Conservation (phyloP, 2,329 filamentous ascomycete species). For the Alternaria hordeiaustralica region DNA sequence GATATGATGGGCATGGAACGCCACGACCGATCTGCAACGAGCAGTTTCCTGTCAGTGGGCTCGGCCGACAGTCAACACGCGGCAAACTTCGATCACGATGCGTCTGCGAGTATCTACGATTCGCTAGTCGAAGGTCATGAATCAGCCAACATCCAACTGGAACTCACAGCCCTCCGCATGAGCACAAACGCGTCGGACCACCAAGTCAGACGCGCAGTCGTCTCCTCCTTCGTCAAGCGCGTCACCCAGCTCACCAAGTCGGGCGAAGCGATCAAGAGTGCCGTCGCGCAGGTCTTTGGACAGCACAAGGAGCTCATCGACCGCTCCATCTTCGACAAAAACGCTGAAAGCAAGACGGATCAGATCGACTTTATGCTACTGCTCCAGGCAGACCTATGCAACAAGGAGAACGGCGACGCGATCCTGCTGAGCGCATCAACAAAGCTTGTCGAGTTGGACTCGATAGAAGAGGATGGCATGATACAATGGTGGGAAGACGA, state of each 20-base stretch:
- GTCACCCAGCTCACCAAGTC: slow-evolving; percentile 72
- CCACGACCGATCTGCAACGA: slow-evolving; percentile 65
- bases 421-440: slow-evolving; percentile 81
- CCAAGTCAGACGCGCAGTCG: slow-evolving; percentile 85
- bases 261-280: slow-evolving; percentile 47
- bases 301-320: slow-evolving; percentile 67
- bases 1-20: slow-evolving; percentile 52
- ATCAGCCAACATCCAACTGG: slow-evolving; percentile 86
- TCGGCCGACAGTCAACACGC: slow-evolving; percentile 64
- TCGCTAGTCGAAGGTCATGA: slow-evolving; percentile 75
- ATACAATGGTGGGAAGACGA: slow-evolving; percentile 86
- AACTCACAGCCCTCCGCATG: slow-evolving; percentile 92
- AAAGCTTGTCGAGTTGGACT: slow-evolving; percentile 82
- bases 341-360: slow-evolving; percentile 63
- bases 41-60: slow-evolving; percentile 75
- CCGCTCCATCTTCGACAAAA: slow-evolving; percentile 65
- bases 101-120: slow-evolving; percentile 84
- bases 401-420: slow-evolving; percentile 66
- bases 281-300: slow-evolving; percentile 51
- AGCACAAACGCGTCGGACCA: slow-evolving; percentile 88
- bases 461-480: slow-evolving; percentile 88
- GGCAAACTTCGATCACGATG: slow-evolving; percentile 82
- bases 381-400: slow-evolving; percentile 78
- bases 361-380: slow-evolving; percentile 86
- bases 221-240: slow-evolving; percentile 82